Percentiles rank a stretch among this genome's conserved stretches.
Conservation (phyloP, 331 rosid species). For the Malus hybrid region DNA sequence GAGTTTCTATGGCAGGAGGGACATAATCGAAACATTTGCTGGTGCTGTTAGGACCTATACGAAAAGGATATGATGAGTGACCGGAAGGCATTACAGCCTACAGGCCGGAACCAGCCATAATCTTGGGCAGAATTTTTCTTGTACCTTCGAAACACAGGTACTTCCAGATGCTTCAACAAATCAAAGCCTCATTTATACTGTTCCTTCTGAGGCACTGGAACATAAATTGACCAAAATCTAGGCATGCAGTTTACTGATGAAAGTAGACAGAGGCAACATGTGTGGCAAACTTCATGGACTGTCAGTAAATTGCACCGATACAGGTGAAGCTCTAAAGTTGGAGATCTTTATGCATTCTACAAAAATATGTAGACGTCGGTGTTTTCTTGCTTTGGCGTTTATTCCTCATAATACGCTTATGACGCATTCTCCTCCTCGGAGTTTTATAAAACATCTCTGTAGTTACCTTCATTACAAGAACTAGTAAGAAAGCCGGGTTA, state of each 20-base stretch:
- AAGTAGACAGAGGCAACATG: slow-evolving; percentile 64
- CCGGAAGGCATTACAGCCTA: slow-evolving; percentile 52
- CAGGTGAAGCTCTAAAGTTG: slow-evolving; percentile 56
- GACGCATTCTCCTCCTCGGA: neutral
- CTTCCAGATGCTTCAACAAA: neutral
- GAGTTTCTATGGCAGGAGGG: slow-evolving; percentile 99
- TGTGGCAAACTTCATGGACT: slow-evolving; percentile 99
- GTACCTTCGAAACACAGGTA: slow-evolving; percentile 91
- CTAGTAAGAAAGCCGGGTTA: too few species aligned
- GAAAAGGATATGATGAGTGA: slow-evolving; percentile 98
- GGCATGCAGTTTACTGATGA: slow-evolving; percentile 79
- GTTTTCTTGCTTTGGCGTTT: too few species aligned
- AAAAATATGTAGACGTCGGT: too few species aligned
- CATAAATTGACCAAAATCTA: slow-evolving; percentile 16
- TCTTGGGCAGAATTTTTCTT: slow-evolving; percentile 91
- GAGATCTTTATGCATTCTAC: neutral
- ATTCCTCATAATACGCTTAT: too few species aligned
- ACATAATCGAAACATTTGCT: slow-evolving; percentile 87
- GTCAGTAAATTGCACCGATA: slow-evolving; percentile 78
- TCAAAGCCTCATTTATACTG: neutral
- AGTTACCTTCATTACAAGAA: neutral
- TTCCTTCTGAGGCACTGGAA: neutral
- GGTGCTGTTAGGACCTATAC: slow-evolving; percentile 90
- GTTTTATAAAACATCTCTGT: neutral
- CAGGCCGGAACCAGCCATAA: slow-evolving; percentile 99